Conservation (phyloP, 1,284 basidiomycete species). For the Kalmanozyma brasiliensis region DNA sequence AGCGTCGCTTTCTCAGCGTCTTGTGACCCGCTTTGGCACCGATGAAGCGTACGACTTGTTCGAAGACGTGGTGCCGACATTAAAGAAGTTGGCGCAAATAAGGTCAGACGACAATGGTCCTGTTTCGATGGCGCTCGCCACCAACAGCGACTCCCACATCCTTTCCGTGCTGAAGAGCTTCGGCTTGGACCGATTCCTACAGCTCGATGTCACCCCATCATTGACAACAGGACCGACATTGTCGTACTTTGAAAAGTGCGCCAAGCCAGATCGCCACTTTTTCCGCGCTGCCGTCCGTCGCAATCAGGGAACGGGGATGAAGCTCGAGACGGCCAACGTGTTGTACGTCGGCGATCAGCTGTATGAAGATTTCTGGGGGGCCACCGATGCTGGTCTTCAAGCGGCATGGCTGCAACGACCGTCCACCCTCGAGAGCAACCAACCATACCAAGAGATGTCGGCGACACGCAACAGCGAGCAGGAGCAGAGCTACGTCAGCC, state of each 20-base stretch:
- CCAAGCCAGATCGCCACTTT: slow-evolving; percentile 45
- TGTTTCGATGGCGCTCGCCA: slow-evolving; percentile 34
- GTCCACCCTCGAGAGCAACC: slow-evolving; percentile 25
- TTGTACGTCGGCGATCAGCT: slow-evolving; percentile 57
- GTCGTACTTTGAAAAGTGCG: slow-evolving; percentile 43
- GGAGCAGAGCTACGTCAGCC: slow-evolving; percentile 4
- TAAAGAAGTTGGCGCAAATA: slow-evolving; percentile 7
- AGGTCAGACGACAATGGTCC: neutral
- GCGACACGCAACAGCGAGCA: slow-evolving; percentile 3
- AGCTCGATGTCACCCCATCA: slow-evolving; percentile 19
- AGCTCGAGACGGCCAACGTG: slow-evolving; percentile 12
- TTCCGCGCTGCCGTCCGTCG: slow-evolving; percentile 40
- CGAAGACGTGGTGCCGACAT: slow-evolving; percentile 37
- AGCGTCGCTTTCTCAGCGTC: slow-evolving; percentile 13
- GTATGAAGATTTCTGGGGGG: slow-evolving; percentile 51
- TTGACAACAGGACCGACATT: slow-evolving; percentile 28
- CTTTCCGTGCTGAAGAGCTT: slow-evolving; percentile 40
- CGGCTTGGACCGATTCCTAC: slow-evolving; percentile 27
- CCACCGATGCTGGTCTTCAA: slow-evolving; percentile 41
- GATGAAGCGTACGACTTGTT: slow-evolving; percentile 44
- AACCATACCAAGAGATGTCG: slow-evolving; percentile 18
- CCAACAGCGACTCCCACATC: slow-evolving; percentile 52
- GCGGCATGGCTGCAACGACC: slow-evolving; percentile 47
- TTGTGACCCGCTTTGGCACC: slow-evolving; percentile 43
- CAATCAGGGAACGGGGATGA: slow-evolving; percentile 1